Conservation (phyloP, 495 filamentous ascomycete species). For the Neurospora sp. region DNA sequence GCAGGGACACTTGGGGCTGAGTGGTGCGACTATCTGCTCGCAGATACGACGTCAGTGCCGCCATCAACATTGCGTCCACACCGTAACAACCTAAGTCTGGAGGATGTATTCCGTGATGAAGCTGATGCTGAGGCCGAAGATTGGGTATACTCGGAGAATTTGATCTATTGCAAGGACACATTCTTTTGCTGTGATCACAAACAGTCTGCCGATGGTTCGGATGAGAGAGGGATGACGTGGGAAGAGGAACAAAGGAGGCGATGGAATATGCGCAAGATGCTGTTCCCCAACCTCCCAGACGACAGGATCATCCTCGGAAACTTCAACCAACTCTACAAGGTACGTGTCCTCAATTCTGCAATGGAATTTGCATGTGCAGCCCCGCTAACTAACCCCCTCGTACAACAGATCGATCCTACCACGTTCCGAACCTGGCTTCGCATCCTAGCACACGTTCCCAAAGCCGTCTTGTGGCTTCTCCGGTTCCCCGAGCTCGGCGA, state of each 20-base stretch:
- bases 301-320: slow-evolving; percentile 90
- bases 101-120: slow-evolving; percentile 60
- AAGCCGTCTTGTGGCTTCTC: slow-evolving; percentile 89
- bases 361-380: neutral
- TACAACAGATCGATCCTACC: slow-evolving; percentile 80
- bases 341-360: slow-evolving; percentile 28
- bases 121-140: slow-evolving; percentile 52
- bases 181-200: slow-evolving; percentile 99
- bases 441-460: slow-evolving; percentile 76
- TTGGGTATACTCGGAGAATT: slow-evolving; percentile 97
- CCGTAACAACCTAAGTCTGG: slow-evolving; percentile 60
- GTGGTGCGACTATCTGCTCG: slow-evolving; percentile 97
- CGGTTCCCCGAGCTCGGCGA: slow-evolving; percentile 94
- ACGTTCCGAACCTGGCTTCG: slow-evolving; percentile 95
- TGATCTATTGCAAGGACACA: slow-evolving; percentile 87
- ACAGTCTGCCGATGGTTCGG: slow-evolving; percentile 75
- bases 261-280: slow-evolving; percentile 90
- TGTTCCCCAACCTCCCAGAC: slow-evolving; percentile 78
- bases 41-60: slow-evolving; percentile 81
- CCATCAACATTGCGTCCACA: slow-evolving; percentile 68
- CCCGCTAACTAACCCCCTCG: neutral
- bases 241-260: slow-evolving; percentile 72
- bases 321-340: slow-evolving; percentile 99
- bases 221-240: slow-evolving; percentile 60
- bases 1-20: slow-evolving; percentile 93